phyloP scores from a whole-genome alignment of 441 rosid species.

The Erodium chrysanthum region DNA sequence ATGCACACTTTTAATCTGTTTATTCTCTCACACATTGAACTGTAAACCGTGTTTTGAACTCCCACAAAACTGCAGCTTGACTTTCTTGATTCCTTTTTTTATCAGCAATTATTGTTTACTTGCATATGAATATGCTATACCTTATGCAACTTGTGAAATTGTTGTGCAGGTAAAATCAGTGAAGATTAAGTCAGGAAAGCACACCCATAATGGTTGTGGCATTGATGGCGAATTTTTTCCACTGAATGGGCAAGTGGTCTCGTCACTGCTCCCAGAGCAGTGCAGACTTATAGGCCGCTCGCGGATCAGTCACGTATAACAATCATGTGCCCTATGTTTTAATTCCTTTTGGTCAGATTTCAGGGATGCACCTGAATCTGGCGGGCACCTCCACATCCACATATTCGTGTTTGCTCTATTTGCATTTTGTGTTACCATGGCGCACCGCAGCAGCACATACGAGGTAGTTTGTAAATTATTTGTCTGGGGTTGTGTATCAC shows the following conservation, averaged over 20 bases:
- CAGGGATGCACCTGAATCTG: conserved; percentile 15
- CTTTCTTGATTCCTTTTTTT: not conserved
- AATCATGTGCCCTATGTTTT: conserved; percentile 10
- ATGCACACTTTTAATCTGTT: conserved; percentile 16
- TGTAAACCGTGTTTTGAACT: not conserved
- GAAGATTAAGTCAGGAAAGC: conserved; percentile 68
- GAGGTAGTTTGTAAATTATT: conserved; percentile 32
- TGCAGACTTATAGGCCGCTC: conserved; percentile 80
- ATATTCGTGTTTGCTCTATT: conserved; percentile 8
- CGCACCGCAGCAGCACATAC: not conserved
- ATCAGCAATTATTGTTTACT: no score
- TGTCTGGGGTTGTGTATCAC: conserved; percentile 26
- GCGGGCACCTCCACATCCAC: not conserved
- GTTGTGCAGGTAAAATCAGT: conserved; percentile 70
- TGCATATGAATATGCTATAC: not conserved
- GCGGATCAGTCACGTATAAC: conserved; percentile 35
- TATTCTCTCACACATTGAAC: conserved; percentile 6
- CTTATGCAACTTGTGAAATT: conserved; percentile 6
- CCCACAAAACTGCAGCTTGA: not conserved
- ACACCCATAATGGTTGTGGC: conserved; percentile 75
- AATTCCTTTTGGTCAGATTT: conserved; percentile 14
- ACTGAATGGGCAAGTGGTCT: conserved; percentile 70
- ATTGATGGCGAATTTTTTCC: conserved; percentile 90
- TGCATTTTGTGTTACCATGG: conserved; percentile 7
- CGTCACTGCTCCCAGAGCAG: conserved; percentile 83